Evolutionary conservation across 768 basidiomycete species (phyloP), one percentile per base, ranked within the genome.

Genomic region (Panellus pusillus): DNA sequence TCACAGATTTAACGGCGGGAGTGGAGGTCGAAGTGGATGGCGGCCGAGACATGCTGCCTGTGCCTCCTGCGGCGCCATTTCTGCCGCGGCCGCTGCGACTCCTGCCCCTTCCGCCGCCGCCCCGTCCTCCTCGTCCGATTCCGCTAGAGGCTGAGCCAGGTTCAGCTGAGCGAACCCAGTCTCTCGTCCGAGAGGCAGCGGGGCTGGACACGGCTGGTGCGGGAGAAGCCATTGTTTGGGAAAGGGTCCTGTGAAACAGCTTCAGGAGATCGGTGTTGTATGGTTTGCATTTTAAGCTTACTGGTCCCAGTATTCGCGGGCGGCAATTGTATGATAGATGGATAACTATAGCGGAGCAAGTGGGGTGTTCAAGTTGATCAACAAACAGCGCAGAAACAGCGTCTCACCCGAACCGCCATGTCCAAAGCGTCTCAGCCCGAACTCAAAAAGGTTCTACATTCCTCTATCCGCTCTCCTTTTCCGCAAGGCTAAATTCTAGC

Each of bases 371-470:
- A 40, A 8, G 6, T 19, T 49, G 42, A 28, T 3, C 2, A 12
- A 8, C 38, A 55, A 55, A 55, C 54, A 55, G 46, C 20, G 14
- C 31, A 29, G 29, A 27, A 35, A 35, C 32, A 35, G 32, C 24
- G n/a, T n/a, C 24, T 44, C 24, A 42, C 53, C 55, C 47, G 29
- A 43, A 52, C 54, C 63, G 74, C 57, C 68, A 91, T 94, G 92
- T 93, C 92, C 38, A 93, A 93, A 78, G 91, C 93, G 63, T 92
- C 93, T 41, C 93, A 97, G 72, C 96, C 96, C 56, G 96, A 98
- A 70, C 81, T 98, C 56, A 98, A 97, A 82, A 98, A 96, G 86
- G 96, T 94, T 24, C n/a, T 54, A 11, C 48, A 18, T 50, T 19
- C 46, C 18, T 9, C 14, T 40, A 15, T 40, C n/a, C 13, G 29